Base-by-base conservation (phyloP, 495 filamentous ascomycete genomes). In the Polyplosphaeria fusca region DNA sequence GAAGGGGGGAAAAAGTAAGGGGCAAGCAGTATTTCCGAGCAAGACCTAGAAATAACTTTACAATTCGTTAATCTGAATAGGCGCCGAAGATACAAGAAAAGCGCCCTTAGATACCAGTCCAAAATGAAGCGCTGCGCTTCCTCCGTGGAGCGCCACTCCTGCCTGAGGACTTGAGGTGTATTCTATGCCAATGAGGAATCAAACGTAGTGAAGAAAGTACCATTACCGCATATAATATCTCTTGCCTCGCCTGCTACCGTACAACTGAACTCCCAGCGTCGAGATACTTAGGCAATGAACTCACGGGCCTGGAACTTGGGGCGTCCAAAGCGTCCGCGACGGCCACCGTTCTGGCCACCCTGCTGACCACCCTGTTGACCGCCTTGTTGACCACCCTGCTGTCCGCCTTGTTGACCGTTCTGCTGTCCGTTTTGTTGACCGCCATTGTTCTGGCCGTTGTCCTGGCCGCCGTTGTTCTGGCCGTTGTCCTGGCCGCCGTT, bases 111-210 rank as follows among this genome's bases (percentile, higher is more conserved):
- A 64, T n/a, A 52, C 51, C 56, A 52, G 50, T 58, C 55, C 61
- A 60, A n/a, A 56, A 54, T 47, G 55, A 64, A 64, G 54, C 52
- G 60, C 54, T 52, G 23, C 38, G 55, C 51, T 60, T 50, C 24
- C 52, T 63, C 49, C 55, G 51, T 55, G 37, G 55, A 56, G 55
- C 38, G n/a, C 38, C 24, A 50, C 55, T 42, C 32, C 32, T 48
- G 52, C 48, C 32, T 18, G 42, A 53, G 56, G 42, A 60, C 49
- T 46, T 20, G 38, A 54, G 60, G 45, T 50, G 37, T 55, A 55
- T 28, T 60, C 55, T 64, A 60, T 60, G 56, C 47, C 55, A 50
- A 55, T 58, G 60, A 64, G 45, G 60, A 63, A 52, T 25, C 46
- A 54, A 46, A 52, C 47, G 25, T 19, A 25, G 51, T 40, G 53